Percentiles rank a stretch among this genome's conserved stretches.
Conservation (phyloP, 2,329 filamentous ascomycete genomes). For the Huntiella abstrusa region DNA sequence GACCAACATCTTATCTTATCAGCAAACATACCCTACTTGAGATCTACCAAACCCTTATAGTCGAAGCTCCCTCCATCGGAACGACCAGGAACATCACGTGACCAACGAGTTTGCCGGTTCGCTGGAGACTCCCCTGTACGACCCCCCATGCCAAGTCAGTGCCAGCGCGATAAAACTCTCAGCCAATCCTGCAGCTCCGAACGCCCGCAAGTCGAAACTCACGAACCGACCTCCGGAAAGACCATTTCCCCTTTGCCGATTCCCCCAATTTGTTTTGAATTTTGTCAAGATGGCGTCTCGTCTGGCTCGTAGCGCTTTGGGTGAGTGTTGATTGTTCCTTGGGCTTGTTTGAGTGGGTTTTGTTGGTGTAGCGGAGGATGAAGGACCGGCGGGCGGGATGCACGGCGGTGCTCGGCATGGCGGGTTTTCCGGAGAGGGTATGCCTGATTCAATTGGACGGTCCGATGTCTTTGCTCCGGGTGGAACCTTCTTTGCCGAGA, state of each 20-base stretch:
- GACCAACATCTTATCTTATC: conserved; percentile 11
- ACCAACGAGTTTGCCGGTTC: conserved; percentile 20
- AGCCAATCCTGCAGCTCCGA: conserved; percentile 25
- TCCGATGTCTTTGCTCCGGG: no score
- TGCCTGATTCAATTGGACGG: no score
- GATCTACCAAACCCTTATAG: not conserved
- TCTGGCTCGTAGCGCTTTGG: conserved; percentile 85
- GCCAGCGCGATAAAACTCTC: conserved; percentile 29
- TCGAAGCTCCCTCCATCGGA: conserved; percentile 3
- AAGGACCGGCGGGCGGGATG: no score
- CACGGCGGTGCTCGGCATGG: no score
- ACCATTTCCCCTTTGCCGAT: not conserved
- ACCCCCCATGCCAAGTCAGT: not conserved
- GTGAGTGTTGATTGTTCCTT: conserved; percentile 36
- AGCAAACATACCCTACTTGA: not conserved
- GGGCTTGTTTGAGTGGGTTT: no score
- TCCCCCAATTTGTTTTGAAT: conserved; percentile 22
- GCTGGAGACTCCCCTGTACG: conserved; percentile 1
- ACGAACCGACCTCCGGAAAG: conserved; percentile 17
- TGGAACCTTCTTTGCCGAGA: not conserved
- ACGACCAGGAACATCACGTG: conserved; percentile 20
- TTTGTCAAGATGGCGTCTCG: conserved; percentile 79
- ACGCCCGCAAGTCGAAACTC: conserved; percentile 21
- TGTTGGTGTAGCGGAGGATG: no score
- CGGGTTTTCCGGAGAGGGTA: no score